Conservation (phyloP, 768 basidiomycete genomes). For the Tricholoma terreum region DNA sequence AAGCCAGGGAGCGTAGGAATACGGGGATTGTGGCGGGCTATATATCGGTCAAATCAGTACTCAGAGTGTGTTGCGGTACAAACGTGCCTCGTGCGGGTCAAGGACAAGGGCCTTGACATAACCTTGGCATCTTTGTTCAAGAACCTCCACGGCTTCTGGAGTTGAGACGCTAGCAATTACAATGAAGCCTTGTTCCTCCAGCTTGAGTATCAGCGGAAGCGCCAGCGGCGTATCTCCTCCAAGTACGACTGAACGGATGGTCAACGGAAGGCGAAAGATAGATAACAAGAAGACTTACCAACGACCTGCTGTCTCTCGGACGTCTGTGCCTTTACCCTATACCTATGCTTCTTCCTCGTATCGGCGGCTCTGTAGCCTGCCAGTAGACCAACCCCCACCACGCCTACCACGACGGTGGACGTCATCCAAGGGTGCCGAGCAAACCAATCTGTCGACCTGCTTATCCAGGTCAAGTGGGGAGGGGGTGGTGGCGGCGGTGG, state of each 20-base stretch:
- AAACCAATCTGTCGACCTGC: constrained; percentile 50
- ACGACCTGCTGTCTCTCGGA: constrained; percentile 65
- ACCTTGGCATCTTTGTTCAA: constrained; percentile 69
- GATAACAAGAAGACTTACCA: constrained; percentile 40
- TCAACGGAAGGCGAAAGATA: background rate
- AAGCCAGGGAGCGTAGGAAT: constrained; percentile 79
- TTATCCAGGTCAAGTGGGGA: constrained; percentile 43
- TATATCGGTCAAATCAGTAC: background rate
- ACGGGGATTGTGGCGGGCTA: constrained; percentile 70
- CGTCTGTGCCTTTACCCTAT: constrained; percentile 44
- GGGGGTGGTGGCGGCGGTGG: constrained; percentile 65
- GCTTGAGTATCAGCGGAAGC: constrained; percentile 65
- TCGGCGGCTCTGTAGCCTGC: constrained; percentile 49
- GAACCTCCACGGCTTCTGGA: constrained; percentile 56
- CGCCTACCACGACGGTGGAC: constrained; percentile 50
- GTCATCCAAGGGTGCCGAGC: constrained; percentile 60
- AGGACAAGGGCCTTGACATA: constrained; percentile 80
- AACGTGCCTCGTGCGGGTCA: constrained; percentile 69
- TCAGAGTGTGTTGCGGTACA: background rate
- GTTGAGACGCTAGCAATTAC: constrained; percentile 77
- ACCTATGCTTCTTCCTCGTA: constrained; percentile 32
- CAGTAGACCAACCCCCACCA: constrained; percentile 59
- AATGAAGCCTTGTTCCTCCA: constrained; percentile 79
- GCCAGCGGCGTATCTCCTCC: constrained; percentile 77
- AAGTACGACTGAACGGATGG: constrained; percentile 55